Conservation (phyloP, 306 rosid species). For the Lithocarpus polystachyus region DNA sequence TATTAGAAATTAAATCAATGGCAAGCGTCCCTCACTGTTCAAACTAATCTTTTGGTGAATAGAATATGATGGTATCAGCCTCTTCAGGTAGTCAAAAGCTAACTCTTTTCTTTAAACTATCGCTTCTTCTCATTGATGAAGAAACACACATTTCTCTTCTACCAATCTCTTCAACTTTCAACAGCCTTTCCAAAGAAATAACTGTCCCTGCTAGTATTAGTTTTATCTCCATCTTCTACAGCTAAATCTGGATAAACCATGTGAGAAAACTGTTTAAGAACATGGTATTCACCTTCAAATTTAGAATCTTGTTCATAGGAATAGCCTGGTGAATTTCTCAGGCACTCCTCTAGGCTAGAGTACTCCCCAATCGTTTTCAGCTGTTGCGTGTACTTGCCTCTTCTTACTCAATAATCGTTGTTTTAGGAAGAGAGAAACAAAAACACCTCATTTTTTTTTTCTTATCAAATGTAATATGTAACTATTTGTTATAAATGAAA, state of each 20-base stretch:
- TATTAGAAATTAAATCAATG: neutral
- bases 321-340: conserved; percentile 24
- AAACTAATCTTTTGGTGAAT: conserved; percentile 21
- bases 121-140: conserved; percentile 23
- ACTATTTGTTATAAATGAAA: neutral
- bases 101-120: conserved; percentile 42
- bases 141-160: conserved; percentile 27
- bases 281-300: conserved; percentile 2
- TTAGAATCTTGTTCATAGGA: neutral
- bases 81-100: conserved; percentile 45
- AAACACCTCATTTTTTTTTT: neutral
- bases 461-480: neutral
- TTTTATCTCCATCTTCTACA: conserved; percentile 1
- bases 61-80: conserved; percentile 44
- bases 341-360: conserved; percentile 31
- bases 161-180: conserved; percentile 25
- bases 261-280: conserved; percentile 4
- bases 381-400: conserved; percentile 7
- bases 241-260: conserved; percentile 23
- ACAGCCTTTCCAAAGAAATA: conserved; percentile 24
- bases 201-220: neutral
- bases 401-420: conserved; percentile 3
- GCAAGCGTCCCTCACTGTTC: neutral
- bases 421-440: too few species aligned
- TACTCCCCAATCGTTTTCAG: conserved; percentile 6